These are phyloP conservation scores for Gynandropsis gynandra DNA, from an alignment of 345 rosid genomes.

Conservation along the genomic window DNA sequence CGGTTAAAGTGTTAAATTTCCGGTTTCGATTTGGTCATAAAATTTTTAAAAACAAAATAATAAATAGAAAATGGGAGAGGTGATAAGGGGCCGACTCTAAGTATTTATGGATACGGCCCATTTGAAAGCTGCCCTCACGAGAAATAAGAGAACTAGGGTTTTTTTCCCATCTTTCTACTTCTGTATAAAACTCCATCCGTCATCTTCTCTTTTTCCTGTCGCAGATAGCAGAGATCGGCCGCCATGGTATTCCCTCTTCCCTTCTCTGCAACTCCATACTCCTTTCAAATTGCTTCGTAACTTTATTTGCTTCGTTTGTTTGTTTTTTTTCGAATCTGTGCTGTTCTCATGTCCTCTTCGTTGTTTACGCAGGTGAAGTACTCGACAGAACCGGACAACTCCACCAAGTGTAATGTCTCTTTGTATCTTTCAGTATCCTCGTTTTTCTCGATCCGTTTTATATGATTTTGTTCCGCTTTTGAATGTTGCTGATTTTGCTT, in stretches of 20 bases:
- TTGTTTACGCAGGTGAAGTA: constrained; percentile 69
- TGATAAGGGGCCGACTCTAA: too few species aligned
- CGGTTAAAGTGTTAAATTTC: too few species aligned
- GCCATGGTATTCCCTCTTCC: too few species aligned
- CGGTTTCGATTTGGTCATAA: too few species aligned
- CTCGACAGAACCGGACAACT: constrained; percentile 83
- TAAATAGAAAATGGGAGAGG: too few species aligned
- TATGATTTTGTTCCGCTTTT: not conserved
- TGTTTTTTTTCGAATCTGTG: not conserved
- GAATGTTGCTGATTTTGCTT: not conserved
- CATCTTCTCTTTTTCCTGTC: too few species aligned
- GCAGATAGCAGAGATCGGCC: too few species aligned
- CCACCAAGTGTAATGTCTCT: constrained; percentile 63
- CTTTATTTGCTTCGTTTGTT: not conserved
- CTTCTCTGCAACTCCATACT: too few species aligned
- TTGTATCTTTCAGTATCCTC: not conserved
- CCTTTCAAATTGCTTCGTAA: too few species aligned
- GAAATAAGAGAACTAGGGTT: not conserved
- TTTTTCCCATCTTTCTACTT: not conserved
- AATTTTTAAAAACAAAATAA: too few species aligned
- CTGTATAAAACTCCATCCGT: too few species aligned
- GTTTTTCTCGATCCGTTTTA: not conserved
- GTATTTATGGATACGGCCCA: not conserved
- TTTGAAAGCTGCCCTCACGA: not conserved
- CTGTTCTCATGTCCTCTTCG: not conserved